These are phyloP conservation scores for Coniella lustricola DNA, from an alignment of 2,329 filamentous ascomycete species.

Conservation along the genomic window DNA sequence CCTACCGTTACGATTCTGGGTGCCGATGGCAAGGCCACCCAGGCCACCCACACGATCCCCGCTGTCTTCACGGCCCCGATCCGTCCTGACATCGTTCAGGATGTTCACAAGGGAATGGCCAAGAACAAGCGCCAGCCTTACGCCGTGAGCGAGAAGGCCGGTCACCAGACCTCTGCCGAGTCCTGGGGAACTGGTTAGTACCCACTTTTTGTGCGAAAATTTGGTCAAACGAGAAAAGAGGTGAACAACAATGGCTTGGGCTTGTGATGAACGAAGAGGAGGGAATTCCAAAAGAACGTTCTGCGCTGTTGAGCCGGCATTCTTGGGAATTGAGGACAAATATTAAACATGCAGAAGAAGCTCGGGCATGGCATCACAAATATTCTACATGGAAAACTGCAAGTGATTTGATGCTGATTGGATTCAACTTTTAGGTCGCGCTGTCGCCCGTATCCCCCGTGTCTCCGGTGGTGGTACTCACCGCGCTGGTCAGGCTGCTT, in stretches of 20 bases:
- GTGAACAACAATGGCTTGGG: not conserved
- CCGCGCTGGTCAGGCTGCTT: constrained; percentile 98
- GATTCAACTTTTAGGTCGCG: constrained; percentile 64
- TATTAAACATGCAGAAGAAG: not conserved
- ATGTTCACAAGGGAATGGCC: constrained; percentile 97
- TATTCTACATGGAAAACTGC: not conserved
- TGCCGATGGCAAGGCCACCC: constrained; percentile 89
- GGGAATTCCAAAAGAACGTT: no score
- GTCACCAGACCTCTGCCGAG: constrained; percentile 99
- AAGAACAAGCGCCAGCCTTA: constrained; percentile 99
- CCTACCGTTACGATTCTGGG: constrained; percentile 96
- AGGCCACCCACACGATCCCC: constrained; percentile 84
- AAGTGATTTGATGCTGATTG: constrained; percentile 22
- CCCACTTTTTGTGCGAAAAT: constrained; percentile 6
- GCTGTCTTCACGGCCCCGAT: constrained; percentile 96
- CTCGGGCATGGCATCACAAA: not conserved
- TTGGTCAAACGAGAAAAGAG: not conserved
- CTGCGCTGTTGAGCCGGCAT: no score
- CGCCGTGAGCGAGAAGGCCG: constrained; percentile 99
- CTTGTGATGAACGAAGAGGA: not conserved
- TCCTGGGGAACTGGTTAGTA: constrained; percentile 98
- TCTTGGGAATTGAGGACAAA: no score
- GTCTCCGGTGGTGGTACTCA: constrained; percentile 99
- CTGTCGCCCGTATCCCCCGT: constrained; percentile 99
- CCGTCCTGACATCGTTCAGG: constrained; percentile 98